These are phyloP conservation scores for Calonectria pauciramosa DNA, from an alignment of 2,329 filamentous ascomycete species.

Conservation along the genomic window DNA sequence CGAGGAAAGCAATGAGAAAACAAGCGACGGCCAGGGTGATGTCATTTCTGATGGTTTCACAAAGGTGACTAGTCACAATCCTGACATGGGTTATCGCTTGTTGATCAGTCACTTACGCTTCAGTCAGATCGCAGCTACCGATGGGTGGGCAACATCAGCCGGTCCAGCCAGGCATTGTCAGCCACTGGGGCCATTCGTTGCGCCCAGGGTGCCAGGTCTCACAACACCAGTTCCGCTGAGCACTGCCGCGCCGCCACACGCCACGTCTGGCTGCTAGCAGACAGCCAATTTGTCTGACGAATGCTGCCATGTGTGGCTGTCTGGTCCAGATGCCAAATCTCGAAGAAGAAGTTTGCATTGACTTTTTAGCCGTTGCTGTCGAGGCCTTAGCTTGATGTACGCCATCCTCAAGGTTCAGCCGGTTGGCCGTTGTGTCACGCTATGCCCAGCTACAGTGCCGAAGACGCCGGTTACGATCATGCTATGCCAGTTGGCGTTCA, in stretches of 20 bases:
- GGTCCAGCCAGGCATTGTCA: slow-evolving; percentile 2
- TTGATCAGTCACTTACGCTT: slow-evolving; percentile 14
- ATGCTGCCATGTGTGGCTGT: background rate
- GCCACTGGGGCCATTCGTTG: slow-evolving; percentile 3
- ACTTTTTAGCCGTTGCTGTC: slow-evolving; percentile 20
- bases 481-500: background rate
- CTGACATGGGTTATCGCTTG: slow-evolving; percentile 6
- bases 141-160: slow-evolving; percentile 5
- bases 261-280: background rate
- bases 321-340: background rate
- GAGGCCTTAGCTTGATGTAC: background rate
- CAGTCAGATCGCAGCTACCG: slow-evolving; percentile 12
- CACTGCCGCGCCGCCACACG: background rate
- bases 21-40: background rate
- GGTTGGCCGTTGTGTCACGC: slow-evolving; percentile 18
- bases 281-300: background rate
- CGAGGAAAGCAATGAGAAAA: background rate
- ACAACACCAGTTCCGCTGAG: slow-evolving; percentile 4
- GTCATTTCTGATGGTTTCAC: slow-evolving; percentile 15
- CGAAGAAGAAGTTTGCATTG: background rate
- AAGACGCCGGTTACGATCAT: background rate
- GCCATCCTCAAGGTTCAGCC: slow-evolving; percentile 13
- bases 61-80: slow-evolving; percentile 9
- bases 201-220: background rate
- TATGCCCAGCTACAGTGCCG: background rate